Evolutionary conservation across 2,329 filamentous ascomycete species (phyloP).

Genomic region (Lachnellula hyalina): DNA sequence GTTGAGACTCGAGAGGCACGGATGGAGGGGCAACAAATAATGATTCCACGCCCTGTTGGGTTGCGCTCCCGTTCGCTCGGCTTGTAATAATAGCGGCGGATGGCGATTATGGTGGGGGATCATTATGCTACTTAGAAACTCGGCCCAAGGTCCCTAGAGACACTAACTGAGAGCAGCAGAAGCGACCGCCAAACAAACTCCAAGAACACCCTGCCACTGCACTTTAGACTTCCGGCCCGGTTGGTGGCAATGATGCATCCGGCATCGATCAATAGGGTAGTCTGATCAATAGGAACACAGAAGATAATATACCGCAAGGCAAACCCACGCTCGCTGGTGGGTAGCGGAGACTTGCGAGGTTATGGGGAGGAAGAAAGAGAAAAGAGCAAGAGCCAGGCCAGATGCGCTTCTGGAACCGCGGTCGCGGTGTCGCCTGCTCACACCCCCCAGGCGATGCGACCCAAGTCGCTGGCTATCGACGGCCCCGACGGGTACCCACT

Average conservation of each 20-base stretch:
- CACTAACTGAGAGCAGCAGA: not conserved
- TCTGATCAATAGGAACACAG: not conserved
- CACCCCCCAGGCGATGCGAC: conserved; percentile 35
- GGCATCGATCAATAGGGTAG: too few relatives aligned
- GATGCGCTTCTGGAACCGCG: not conserved
- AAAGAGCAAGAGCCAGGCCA: not conserved
- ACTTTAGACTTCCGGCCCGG: not conserved
- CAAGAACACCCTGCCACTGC: not conserved
- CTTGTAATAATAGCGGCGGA: not conserved
- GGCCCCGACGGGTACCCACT: conserved; percentile 34
- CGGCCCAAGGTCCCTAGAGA: not conserved
- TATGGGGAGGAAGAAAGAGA: not conserved
- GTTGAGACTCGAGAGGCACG: not conserved
- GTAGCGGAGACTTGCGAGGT: not conserved
- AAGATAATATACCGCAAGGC: not conserved
- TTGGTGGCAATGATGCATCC: not conserved
- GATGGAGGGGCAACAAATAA: not conserved
- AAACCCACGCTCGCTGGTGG: too few relatives aligned
- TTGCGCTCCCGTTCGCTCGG: not conserved
- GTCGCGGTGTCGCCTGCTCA: not conserved
- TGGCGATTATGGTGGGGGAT: not conserved
- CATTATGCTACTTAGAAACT: not conserved
- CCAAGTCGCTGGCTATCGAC: conserved; percentile 35
- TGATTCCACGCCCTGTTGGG: not conserved
- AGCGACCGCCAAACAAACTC: not conserved